Evolutionary conservation across 2,329 filamentous ascomycete genomes (phyloP).

Genomic region (Pestalotiopsis sp.): DNA sequence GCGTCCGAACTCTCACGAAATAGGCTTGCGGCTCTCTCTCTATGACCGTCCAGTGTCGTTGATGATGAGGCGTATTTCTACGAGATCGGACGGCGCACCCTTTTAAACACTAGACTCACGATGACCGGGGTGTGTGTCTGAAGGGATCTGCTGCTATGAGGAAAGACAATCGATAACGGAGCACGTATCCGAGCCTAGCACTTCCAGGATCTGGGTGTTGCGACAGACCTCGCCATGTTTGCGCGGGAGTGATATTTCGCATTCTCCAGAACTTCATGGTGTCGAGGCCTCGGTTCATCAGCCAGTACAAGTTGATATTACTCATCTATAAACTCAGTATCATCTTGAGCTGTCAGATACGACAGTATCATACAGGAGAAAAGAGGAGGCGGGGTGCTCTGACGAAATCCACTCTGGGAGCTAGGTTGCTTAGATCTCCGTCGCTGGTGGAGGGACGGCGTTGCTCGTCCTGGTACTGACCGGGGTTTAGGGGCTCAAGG

Average conservation of each 20-base stretch:
- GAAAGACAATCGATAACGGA: neutral
- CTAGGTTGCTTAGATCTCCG: conserved; percentile 9
- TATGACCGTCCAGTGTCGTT: too few relatives aligned
- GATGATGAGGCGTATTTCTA: too few relatives aligned
- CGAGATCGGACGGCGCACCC: neutral
- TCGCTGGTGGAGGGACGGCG: neutral
- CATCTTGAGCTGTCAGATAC: neutral
- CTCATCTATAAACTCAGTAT: neutral
- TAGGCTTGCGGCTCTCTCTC: too few relatives aligned
- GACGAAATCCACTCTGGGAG: conserved; percentile 9
- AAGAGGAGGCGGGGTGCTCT: neutral
- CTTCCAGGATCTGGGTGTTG: neutral
- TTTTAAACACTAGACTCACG: neutral
- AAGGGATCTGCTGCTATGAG: neutral
- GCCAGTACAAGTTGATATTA: neutral
- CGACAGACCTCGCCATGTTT: neutral
- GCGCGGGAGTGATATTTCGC: neutral
- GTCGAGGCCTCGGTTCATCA: neutral
- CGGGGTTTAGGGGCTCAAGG: neutral
- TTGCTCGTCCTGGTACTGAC: neutral
- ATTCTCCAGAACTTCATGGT: neutral
- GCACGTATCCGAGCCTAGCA: neutral
- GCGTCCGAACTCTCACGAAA: too few relatives aligned
- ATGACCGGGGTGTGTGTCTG: neutral
- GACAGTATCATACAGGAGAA: neutral